A percentile compares a stretch with the other conserved stretches of the same genome.
These are phyloP conservation scores for Lanmaoa rubissima DNA, from an alignment of 768 basidiomycete species.

Conservation along the genomic window DNA sequence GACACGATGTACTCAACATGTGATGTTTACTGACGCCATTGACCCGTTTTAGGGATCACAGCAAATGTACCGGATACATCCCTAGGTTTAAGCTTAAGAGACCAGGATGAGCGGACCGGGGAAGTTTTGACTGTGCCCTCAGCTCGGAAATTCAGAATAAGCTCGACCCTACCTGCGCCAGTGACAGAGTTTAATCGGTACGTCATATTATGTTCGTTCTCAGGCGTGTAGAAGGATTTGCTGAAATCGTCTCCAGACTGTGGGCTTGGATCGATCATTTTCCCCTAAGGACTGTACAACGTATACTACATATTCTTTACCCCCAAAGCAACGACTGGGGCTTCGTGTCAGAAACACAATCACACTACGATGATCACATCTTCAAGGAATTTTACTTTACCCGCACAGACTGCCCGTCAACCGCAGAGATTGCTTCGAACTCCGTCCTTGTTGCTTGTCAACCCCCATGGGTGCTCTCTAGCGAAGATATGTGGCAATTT, in stretches of 20 bases:
- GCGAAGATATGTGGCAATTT: constrained; percentile 54
- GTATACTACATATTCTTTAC: constrained; percentile 43
- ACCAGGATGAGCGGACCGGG: constrained; percentile 27
- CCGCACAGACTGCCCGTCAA: constrained; percentile 16
- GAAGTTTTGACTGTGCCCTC: constrained; percentile 35
- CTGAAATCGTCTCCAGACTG: constrained; percentile 17
- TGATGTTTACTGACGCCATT: constrained; percentile 2
- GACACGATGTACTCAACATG: neutral
- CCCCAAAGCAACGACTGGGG: constrained; percentile 43
- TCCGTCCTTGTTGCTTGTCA: constrained; percentile 56
- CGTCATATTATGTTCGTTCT: neutral
- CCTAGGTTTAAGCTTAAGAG: constrained; percentile 21
- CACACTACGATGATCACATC: constrained; percentile 38
- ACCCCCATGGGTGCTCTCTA: constrained; percentile 57
- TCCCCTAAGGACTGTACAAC: constrained; percentile 33
- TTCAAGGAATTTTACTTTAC: constrained; percentile 50
- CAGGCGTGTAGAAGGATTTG: neutral
- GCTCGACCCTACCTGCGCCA: constrained; percentile 24
- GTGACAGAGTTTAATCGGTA: constrained; percentile 35
- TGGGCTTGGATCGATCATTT: constrained; percentile 34
- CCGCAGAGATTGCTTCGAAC: constrained; percentile 28
- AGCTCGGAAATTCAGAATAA: constrained; percentile 28
- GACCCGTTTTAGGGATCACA: constrained; percentile 21
- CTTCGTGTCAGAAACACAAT: constrained; percentile 37
- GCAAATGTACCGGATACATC: constrained; percentile 30